These are phyloP conservation scores for Trichoderma sp. DNA, from an alignment of 2,329 filamentous ascomycete species.

Conservation along the genomic window DNA sequence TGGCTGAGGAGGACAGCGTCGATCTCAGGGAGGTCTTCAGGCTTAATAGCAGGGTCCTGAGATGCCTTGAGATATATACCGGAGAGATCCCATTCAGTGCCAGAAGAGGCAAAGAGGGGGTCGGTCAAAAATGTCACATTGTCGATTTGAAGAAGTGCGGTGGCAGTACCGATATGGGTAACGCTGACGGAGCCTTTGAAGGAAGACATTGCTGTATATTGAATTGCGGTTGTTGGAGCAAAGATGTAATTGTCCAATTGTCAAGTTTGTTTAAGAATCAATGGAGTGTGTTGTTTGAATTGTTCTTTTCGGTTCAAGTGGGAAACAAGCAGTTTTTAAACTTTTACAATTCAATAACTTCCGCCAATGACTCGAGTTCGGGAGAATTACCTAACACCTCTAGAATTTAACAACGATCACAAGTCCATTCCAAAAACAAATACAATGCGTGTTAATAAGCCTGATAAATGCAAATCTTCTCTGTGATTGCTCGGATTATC, in stretches of 20 bases:
- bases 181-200: conserved; percentile 31
- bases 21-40: conserved; percentile 42
- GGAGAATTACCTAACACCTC: not conserved
- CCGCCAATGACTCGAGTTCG: not conserved
- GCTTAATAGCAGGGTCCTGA: conserved; percentile 34
- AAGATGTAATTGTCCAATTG: not conserved
- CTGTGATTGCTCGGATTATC: not conserved
- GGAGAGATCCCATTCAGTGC: conserved; percentile 33
- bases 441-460: not conserved
- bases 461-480: not conserved
- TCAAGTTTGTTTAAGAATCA: not conserved
- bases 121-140: conserved; percentile 44
- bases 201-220: not conserved
- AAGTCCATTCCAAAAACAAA: not conserved
- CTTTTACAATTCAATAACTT: not conserved
- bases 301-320: not conserved
- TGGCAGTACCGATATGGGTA: conserved; percentile 48
- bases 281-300: not conserved
- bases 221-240: not conserved
- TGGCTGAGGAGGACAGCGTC: conserved; percentile 49
- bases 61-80: conserved; percentile 29
- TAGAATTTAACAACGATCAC: not conserved
- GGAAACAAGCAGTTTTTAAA: not conserved
- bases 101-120: conserved; percentile 43
- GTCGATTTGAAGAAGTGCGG: conserved; percentile 44